Evolutionary conservation across 23 red algal genomes (phyloP), one percentile per base, ranked within the genome.

Genomic region (Gracilaria domingensis): DNA sequence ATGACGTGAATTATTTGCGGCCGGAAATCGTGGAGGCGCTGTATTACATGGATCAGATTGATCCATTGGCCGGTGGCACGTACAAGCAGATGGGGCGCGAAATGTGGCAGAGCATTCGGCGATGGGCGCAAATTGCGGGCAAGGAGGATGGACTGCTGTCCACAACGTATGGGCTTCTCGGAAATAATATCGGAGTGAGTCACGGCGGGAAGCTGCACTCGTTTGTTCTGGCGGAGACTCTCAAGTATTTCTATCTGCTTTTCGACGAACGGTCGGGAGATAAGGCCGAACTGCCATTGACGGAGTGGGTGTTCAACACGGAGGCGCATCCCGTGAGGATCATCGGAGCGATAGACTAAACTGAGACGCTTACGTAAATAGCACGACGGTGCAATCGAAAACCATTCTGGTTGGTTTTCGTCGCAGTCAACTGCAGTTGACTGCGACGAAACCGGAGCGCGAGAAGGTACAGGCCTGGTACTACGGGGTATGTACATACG

Each of bases 171-270:
- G 59, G 73, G 12, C 51, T 85, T 42, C 25, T 85, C 13, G 80
- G 32, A 13, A 35, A 66, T 30, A 26, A 42, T 20, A 53, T n/a
- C 1, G 35, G 26, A 57, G 8, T 80, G 66, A 38, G 49, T 21
- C 81, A 89, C 45, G 35, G 81, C 14, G 84, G 88, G 16, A 82
- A 82, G 40, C 73, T 94, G 86, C 82, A 94, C 49, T 92, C 85
- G 33, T 98, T 90, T 62, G 79, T 94, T 69, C 29, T 94, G 34
- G 95, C 90, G 30, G 95, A 98, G 91, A 98, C 95, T 29, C 56
- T 98, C 57, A 98, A 98, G 64, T 98, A 98, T 81, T 84, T 93
- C 45, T 98, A 88, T 62, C 81, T 98, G 79, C 79, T 94, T 56
- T 98, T 98, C 75, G 85, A 85, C 47, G 93, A 82, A 54, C 61